Evolutionary conservation across 257 asterid genomes (phyloP).

Genomic region (Nicotiana tabacum): DNA sequence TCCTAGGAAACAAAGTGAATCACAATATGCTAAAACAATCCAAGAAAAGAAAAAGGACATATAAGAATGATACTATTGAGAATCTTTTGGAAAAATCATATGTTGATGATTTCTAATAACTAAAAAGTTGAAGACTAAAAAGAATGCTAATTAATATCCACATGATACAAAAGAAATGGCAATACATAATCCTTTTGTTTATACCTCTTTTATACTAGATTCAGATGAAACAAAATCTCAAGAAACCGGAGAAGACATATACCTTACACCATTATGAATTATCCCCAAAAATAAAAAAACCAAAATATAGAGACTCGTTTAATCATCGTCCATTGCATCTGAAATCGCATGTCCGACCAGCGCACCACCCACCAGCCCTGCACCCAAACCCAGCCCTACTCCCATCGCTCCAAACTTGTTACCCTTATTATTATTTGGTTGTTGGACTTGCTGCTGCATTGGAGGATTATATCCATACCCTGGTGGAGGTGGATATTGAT

Average conservation of each 20-base stretch:
- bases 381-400: slow-evolving; percentile 2
- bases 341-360: not conserved
- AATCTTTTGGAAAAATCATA: not conserved
- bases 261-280: not conserved
- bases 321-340: not conserved
- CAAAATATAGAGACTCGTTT: not conserved
- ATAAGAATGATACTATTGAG: not conserved
- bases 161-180: not conserved
- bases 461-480: not conserved
- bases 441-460: not conserved
- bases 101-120: not conserved
- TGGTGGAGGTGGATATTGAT: not conserved
- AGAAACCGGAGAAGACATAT: not conserved
- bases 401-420: not conserved
- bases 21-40: not conserved
- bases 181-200: not conserved
- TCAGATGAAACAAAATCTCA: not conserved
- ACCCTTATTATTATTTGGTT: not conserved
- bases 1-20: not conserved
- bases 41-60: not conserved
- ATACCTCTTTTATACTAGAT: not conserved
- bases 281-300: not conserved
- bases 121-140: not conserved
- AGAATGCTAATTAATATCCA: not conserved
- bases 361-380: not conserved